Base-by-base conservation (phyloP, 164 flowering plant genomes). In the Chloranthus sessilifolius region DNA sequence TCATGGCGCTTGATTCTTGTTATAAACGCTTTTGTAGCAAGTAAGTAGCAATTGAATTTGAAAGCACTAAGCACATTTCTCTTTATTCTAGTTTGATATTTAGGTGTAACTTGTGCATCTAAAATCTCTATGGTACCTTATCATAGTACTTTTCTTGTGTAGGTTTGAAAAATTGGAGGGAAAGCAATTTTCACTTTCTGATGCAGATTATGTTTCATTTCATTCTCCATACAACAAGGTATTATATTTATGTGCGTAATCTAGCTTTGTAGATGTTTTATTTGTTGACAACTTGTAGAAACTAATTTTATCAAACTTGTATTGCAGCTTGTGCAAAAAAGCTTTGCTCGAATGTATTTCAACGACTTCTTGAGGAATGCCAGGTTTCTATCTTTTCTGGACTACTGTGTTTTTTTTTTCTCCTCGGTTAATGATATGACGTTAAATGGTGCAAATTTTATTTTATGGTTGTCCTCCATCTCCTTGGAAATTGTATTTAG, bases 291-390 rank as follows among this genome's bases (percentile, higher is more conserved):
- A 23, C 24, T 21, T 11, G 7, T 5, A 14, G 29, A 17, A 14
- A 44, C 48, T 15, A n/a, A 11, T 15, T 16, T 51, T 12, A 26
- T n/a, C 14, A 25, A 27, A 41, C 24, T 28, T 29, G 36, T 36
- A 2, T 53, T 74, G 68, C 95, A 94, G 99, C 99, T 94, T 71
- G 97, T 94, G 48, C 99, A 94, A 71, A 94, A 94, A 78, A 94
- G 99, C 68, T 89, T 89, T 75, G 85, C 97, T 42, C 80, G 97
- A 33, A 65, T 94, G 66, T 38, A 64, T 45, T 89, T 70, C 76
- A 79, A 77, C 55, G 99, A 94, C 59, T 78, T 73, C 62, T 30
- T 71, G 73, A 85, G 87, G 55, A 78, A 75, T 59, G 90, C 97
- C 60, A 87, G 96, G 99, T 94, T 49, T 7, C 17, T 36, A 10